Percentiles rank a stretch among this genome's conserved stretches.
phyloP scores from a whole-genome alignment of 257 asterid species.

The Rehmannia glutinosa region DNA sequence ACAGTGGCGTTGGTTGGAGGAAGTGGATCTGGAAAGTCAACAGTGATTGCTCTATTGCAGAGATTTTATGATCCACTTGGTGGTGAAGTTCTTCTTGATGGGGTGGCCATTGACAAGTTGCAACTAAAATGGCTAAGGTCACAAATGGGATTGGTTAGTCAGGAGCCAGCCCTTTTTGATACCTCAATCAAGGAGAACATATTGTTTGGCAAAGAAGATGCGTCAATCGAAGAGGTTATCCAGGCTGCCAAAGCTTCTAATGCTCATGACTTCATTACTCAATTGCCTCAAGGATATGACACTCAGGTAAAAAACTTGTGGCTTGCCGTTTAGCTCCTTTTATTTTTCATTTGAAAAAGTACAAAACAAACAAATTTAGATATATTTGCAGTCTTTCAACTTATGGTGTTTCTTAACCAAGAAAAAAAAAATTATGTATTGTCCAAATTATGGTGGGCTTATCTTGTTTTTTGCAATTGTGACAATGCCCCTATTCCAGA shows the following conservation, averaged over 20 bases:
- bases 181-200: slow-evolving; percentile 72
- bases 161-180: slow-evolving; percentile 67
- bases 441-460: too few species aligned
- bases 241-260: slow-evolving; percentile 72
- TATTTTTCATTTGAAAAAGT: too few species aligned
- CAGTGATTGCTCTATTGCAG: slow-evolving; percentile 62
- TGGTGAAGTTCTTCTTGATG: slow-evolving; percentile 62
- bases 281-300: slow-evolving; percentile 67
- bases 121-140: too few species aligned
- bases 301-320: slow-evolving; percentile 43
- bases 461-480: too few species aligned
- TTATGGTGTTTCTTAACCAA: too few species aligned
- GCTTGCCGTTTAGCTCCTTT: neutral
- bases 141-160: too few species aligned
- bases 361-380: too few species aligned
- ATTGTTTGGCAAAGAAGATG: slow-evolving; percentile 72
- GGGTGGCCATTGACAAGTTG: slow-evolving; percentile 51
- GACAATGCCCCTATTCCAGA: too few species aligned
- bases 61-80: slow-evolving; percentile 65
- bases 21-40: slow-evolving; percentile 78
- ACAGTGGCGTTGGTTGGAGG: slow-evolving; percentile 75
- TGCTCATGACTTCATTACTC: slow-evolving; percentile 71
- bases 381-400: too few species aligned
- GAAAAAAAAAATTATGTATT: too few species aligned
- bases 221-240: slow-evolving; percentile 50